Evolutionary conservation across 2,329 filamentous ascomycete species (phyloP), one percentile per base, ranked within the genome.

Genomic region (Hirsutella minnesotensis): DNA sequence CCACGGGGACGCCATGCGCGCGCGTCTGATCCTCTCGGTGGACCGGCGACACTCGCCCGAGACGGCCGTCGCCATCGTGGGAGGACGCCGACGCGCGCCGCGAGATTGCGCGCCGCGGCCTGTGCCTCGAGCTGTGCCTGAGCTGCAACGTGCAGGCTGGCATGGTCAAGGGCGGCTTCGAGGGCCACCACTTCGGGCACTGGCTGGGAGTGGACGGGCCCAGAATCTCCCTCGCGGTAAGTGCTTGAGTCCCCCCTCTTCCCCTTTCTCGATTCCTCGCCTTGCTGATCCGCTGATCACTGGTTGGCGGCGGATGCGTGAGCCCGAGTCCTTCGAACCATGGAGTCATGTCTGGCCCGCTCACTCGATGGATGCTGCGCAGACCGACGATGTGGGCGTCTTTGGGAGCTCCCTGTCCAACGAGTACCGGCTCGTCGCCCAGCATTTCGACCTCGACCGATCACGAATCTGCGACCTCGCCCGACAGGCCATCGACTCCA

Each of bases 351-450:
- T 12, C 30, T 31, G 5, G 30, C 30, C 30, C 30, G 15, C 33
- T 35, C 5, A 35, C 33, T 18, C n/a, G 16, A 9, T n/a, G 33
- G 7, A 29, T 18, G 30, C 21, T n/a, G 8, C 35, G 4, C 46
- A 88, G 83, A 92, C 86, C 2, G 86, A 92, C 56, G 85, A 92
- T 53, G 81, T 90, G 9, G 86, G 85, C 2, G 77, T 92, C 19
- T 92, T 92, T 53, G 81, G 80, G 40, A 89, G 83, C 54, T 70
- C 76, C 0, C 61, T 89, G 4, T 88, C 83, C 1, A 80, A 87
- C 50, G 86, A 94, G 58, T 90, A 89, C 59, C 64, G 69, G 8
- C 72, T 92, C 3, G 82, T 83, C 3, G 79, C 82, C 1, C 61
- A 79, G 49, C 78, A 89, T 55, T 92, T 92, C 53, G 57, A 61